phyloP scores from a whole-genome alignment of 2,329 filamentous ascomycete species.

The Neospermospora avenae region DNA sequence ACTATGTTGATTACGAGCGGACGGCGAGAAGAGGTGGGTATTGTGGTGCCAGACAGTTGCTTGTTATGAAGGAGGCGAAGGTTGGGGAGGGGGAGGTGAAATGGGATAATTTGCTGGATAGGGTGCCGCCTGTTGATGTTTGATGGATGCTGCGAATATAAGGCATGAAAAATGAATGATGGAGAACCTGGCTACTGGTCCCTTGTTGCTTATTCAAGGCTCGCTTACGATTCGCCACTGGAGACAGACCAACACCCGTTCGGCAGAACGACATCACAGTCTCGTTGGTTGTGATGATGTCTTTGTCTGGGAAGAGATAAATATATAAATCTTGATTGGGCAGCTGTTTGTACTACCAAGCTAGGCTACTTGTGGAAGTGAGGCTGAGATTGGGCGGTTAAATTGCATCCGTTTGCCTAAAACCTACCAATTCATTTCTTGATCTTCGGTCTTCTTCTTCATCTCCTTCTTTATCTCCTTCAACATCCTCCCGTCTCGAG shows the following conservation, averaged over 20 bases:
- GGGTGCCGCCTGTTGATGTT: conserved; percentile 29
- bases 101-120: conserved; percentile 34
- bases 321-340: neutral
- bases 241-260: neutral
- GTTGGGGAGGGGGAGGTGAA: conserved; percentile 31
- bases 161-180: neutral
- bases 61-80: conserved; percentile 39
- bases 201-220: neutral
- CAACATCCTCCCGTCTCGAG: neutral
- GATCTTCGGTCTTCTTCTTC: neutral
- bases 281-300: neutral
- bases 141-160: neutral
- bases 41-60: conserved; percentile 53
- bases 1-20: conserved; percentile 43
- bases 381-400: neutral
- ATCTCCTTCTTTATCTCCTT: neutral
- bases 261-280: neutral
- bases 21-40: conserved; percentile 50
- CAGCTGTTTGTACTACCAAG: neutral
- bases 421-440: neutral
- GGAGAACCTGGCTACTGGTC: neutral
- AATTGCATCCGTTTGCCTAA: neutral
- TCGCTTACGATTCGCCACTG: too few relatives aligned
- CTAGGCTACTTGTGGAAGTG: neutral
- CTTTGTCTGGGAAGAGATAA: neutral